Percentiles rank a stretch among this genome's conserved stretches.
Conservation (phyloP, 331 rosid genomes). For the Acacia concinna region DNA sequence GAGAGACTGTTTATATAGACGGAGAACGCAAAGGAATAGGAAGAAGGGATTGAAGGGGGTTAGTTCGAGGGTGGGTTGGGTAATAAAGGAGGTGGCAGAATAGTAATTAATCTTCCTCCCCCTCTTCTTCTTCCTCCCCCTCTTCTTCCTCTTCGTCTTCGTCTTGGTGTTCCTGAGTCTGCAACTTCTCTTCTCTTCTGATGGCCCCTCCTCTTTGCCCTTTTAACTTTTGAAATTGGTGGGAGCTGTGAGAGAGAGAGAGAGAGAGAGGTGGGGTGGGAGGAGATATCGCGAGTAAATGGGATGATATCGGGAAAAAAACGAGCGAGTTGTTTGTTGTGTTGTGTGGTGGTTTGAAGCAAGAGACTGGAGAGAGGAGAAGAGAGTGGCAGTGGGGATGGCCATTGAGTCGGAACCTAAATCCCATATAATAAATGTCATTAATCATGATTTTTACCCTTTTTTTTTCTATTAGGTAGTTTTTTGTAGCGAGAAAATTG, state of each 20-base stretch:
- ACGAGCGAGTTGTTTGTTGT: neutral
- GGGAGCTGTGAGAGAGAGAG: neutral
- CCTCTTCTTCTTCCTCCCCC: neutral
- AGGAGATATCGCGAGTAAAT: neutral
- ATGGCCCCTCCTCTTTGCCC: neutral
- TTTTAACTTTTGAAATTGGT: neutral
- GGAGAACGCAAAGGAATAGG: neutral
- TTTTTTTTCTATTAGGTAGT: too few species aligned
- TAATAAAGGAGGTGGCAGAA: slow-evolving; percentile 45
- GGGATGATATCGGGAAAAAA: slow-evolving; percentile 31
- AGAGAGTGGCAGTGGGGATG: neutral
- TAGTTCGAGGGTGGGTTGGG: slow-evolving; percentile 27
- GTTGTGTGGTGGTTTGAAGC: too few species aligned
- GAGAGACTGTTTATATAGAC: slow-evolving; percentile 3
- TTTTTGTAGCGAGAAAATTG: too few species aligned
- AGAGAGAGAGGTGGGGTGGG: neutral
- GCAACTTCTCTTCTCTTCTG: neutral
- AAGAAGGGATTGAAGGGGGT: neutral
- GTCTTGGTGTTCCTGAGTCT: neutral
- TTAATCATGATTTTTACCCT: neutral
- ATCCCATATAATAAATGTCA: neutral
- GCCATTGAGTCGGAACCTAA: neutral
- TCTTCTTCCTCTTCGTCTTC: neutral
- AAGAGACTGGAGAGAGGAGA: neutral
- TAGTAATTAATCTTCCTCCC: slow-evolving; percentile 43